Base-by-base conservation (phyloP, 805 yeast species). In the Scheffersomyces coipomensis region DNA sequence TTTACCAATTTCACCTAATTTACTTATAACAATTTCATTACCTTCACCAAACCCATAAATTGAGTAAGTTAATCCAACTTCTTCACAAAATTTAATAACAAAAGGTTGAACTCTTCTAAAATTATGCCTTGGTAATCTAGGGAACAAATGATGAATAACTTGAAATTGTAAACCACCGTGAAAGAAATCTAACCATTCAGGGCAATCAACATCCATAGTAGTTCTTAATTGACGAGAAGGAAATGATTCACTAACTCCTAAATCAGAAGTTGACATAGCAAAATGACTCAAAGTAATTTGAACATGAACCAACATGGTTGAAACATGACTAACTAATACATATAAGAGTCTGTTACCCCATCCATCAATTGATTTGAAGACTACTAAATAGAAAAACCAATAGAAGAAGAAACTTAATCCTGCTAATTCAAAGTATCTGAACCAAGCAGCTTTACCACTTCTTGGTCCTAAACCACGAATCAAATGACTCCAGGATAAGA, bases 131-230 rank as follows among this genome's bases (percentile, higher is more conserved):
- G 97, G 97, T 51, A 88, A 59, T 42, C 97, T 70, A 21, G 97
- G 97, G 60, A 88, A 88, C 50, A 89, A 68, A 57, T 88, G 97
- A 58, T 88, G 97, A 37, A 88, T 79, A 0, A 90, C 93, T 58
- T 88, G 97, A 67, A 87, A 88, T 60, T 88, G 97, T 39, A 88
- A 73, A 0, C 97, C 97, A 7, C 97, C 97, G 55, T 88, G 97
- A 54, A 88, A 71, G 52, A 79, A 89, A 58, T 88, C 97, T 35
- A 88, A 71, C 96, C 96, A 88, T 45, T 78, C 83, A 2, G 97
- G 96, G 66, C 97, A 88, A 51, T 85, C 91, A 24, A 88, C 96
- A 57, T 88, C 97, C 96, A 88, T 89, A 2, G 96, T 88, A 1
- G 97, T 89, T 51, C 97, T 73, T 2, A 88, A 56, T 62, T 88